These are phyloP conservation scores for Mimosa pudica DNA, from an alignment of 306 rosid species.

Conservation along the genomic window DNA sequence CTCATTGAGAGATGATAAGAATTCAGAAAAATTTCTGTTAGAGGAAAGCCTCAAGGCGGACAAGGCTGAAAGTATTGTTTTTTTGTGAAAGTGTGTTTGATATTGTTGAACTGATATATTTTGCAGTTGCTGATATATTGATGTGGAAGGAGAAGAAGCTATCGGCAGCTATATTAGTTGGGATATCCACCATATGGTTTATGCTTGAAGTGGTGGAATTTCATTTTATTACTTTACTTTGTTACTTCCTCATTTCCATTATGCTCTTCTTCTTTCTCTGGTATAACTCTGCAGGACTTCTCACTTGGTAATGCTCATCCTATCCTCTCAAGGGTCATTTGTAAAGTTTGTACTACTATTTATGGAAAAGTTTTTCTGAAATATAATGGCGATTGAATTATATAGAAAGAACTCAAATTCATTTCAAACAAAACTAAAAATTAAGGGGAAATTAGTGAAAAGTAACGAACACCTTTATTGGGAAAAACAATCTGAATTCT, in stretches of 20 bases:
- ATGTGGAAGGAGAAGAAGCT: conserved; percentile 60
- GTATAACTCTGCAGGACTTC: conserved; percentile 51
- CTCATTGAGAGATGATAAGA: neutral
- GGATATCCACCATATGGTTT: conserved; percentile 53
- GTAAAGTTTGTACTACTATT: neutral
- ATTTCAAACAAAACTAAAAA: too few relatives aligned
- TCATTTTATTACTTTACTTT: conserved; percentile 53
- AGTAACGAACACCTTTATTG: too few relatives aligned
- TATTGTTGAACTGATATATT: conserved; percentile 20
- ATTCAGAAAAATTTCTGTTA: neutral
- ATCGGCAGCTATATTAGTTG: conserved; percentile 48
- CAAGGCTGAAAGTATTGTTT: neutral
- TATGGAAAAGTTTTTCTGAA: too few relatives aligned
- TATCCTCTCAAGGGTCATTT: neutral
- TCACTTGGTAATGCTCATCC: conserved; percentile 48
- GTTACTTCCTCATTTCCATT: conserved; percentile 48
- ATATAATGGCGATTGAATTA: too few relatives aligned
- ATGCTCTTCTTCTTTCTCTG: conserved; percentile 57
- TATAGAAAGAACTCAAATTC: too few relatives aligned
- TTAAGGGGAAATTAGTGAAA: too few relatives aligned
- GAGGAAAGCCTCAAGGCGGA: neutral
- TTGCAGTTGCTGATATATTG: conserved; percentile 66
- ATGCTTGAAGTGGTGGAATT: conserved; percentile 67
- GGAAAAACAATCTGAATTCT: too few relatives aligned
- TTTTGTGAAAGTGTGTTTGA: neutral